Base-by-base conservation (phyloP, 163 green algal species). In the Scenedesmus sp. region DNA sequence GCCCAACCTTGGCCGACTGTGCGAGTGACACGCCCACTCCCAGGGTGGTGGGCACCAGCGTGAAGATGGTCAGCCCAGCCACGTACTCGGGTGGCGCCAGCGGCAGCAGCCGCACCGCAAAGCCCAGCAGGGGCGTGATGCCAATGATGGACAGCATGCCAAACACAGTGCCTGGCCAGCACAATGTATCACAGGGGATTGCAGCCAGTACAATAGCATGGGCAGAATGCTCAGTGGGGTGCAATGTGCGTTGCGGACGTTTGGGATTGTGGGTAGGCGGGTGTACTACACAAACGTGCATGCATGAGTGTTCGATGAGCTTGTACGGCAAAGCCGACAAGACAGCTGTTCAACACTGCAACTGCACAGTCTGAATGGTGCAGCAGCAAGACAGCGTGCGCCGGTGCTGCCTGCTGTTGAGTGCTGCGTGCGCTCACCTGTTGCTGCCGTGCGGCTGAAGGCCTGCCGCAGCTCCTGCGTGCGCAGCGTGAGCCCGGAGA, bases 61-160 rank as follows among this genome's bases (percentile, higher is more conserved):
- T 57, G 34, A 89, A 82, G 34, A 89, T 82, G 8, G 66, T 56
- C 26, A 89, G 34, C 12, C 84, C 84, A 10, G 84, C 60, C 26
- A 76, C 84, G 84, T 81, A 89, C 66, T 89, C 84, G 4, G 23
- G 3, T 23, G 84, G 84, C 23, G 52, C 26, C 13, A 89, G 60
- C 9, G 84, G 84, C 62, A 89, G 84, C 60, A 56, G 5, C 34
- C 60, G 59, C 59, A 89, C 55, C 62, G 60, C 84, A 82, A 82
- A 89, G 55, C 55, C 84, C 23, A 89, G 84, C 84, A 89, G 66
- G n/a, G 84, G 84, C 2, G 84, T 89, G n/a, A 89, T 89, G 84
- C 62, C 84, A 18, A 89, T 18, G 60, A 89, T 89, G 23, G 84
- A 83, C 23, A 82, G 59, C 60, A 82, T 26, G 7, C 84, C 84